Base-by-base conservation (phyloP, 1,284 basidiomycete species). In the Veloporphyrellus conicus region DNA sequence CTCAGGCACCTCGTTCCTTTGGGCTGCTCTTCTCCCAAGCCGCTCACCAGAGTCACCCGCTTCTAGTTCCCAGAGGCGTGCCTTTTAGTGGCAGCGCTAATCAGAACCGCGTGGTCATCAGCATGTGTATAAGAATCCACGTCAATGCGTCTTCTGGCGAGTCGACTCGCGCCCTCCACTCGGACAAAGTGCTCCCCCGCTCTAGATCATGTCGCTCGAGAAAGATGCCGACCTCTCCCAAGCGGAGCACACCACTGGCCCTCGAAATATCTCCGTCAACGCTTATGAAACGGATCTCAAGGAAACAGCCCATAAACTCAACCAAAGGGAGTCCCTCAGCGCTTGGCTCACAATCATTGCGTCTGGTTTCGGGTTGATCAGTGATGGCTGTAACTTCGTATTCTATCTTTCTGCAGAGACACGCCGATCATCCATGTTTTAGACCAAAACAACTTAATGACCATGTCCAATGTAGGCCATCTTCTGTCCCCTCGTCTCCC, bases 371-470 rank as follows among this genome's bases (percentile, higher is more conserved):
- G 84, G 82, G 35, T 66, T 87, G 36, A 79, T 87, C 53, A 82
- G 78, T 47, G 84, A 87, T 70, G 84, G 85, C 35, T 83, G 81
- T 81, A 58, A 68, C 71, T 71, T 32, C 9, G 23, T 18, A 36
- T 46, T 29, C 37, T 38, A 31, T 39, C 5, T n/a, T 28, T n/a
- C 6, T 39, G 14, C 39, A 27, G 29, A 37, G 43, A 34, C 41
- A 6, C 29, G 28, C 35, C 49, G 20, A 53, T 47, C 41, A 52
- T 7, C 23, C 22, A 6, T 38, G 41, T 34, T 57, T 11, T 56
- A 83, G 81, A 86, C 61, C 84, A 86, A 61, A 87, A 86, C 63
- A 82, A 81, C 56, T 64, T 81, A 19, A 79, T 81, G 79, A 79
- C 79, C 1, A 81, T 83, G 81, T 60, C 74, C 44, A 83, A 83